A percentile compares a stretch with the other conserved stretches of the same genome.
Conservation (phyloP, 75 land plant genomes). For the Larix kaempferi region DNA sequence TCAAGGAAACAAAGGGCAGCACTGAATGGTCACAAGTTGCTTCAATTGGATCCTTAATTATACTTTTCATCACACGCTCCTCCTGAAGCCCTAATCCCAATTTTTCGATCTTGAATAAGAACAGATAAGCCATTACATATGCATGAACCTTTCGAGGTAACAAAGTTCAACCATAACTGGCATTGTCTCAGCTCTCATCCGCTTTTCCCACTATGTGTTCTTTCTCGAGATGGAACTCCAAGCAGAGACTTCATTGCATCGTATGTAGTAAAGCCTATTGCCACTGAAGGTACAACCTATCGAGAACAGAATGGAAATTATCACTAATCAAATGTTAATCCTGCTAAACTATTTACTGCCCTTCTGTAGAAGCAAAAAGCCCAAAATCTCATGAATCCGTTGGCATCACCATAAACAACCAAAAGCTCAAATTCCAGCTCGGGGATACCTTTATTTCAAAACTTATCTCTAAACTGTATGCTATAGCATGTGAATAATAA, state of each 20-base stretch:
- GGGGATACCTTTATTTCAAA: neutral
- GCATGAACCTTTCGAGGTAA: neutral
- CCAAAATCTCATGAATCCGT: neutral
- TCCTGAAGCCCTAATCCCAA: neutral
- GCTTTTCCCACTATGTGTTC: neutral
- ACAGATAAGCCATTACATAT: neutral
- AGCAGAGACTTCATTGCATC: constrained; percentile 82
- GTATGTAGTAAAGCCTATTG: constrained; percentile 88
- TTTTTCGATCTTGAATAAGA: neutral
- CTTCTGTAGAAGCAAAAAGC: neutral
- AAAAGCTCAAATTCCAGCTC: neutral
- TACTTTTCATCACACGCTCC: neutral
- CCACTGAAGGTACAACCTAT: constrained; percentile 97
- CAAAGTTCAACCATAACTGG: neutral
- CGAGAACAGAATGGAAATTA: neutral
- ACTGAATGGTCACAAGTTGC: neutral
- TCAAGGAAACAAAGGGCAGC: neutral
- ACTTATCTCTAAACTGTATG: neutral
- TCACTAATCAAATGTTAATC: neutral
- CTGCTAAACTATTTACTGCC: neutral
- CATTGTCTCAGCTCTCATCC: neutral
- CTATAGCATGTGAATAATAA: neutral
- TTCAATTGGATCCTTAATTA: neutral
- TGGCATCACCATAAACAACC: neutral
- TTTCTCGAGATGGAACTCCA: constrained; percentile 51